phyloP scores from a whole-genome alignment of 2,329 filamentous ascomycete genomes.

The Stemphylium beticola region DNA sequence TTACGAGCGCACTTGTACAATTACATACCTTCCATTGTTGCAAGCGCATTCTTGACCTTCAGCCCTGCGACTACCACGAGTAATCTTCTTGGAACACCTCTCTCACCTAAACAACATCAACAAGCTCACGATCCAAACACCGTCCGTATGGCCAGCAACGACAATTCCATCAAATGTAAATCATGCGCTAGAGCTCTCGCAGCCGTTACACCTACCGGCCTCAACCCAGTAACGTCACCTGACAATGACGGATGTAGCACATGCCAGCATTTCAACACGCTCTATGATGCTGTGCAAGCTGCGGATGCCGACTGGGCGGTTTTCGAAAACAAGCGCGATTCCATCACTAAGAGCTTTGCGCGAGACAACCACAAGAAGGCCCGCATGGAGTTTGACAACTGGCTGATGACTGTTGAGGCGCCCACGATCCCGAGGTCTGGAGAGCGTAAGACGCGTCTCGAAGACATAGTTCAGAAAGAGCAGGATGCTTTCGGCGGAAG shows the following conservation, averaged over 20 bases:
- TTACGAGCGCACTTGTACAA: neutral
- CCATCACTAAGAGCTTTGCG: slow-evolving; percentile 20
- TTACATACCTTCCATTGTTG: neutral
- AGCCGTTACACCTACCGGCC: slow-evolving; percentile 15
- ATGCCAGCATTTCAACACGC: slow-evolving; percentile 24
- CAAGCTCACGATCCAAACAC: neutral
- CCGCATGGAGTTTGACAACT: slow-evolving; percentile 34
- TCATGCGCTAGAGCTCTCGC: slow-evolving; percentile 16
- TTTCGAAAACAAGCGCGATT: slow-evolving; percentile 18
- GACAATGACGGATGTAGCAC: slow-evolving; percentile 19
- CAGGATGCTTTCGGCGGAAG: neutral
- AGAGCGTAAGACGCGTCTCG: neutral
- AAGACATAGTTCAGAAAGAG: neutral
- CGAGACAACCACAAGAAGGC: slow-evolving; percentile 19
- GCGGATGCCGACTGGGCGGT: slow-evolving; percentile 21
- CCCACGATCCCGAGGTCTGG: neutral
- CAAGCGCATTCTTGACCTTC: neutral
- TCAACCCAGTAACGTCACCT: slow-evolving; percentile 6
- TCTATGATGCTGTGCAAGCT: slow-evolving; percentile 19
- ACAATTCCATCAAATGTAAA: slow-evolving; percentile 10
- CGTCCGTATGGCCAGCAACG: slow-evolving; percentile 1
- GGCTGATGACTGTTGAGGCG: slow-evolving; percentile 30
- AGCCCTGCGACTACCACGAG: neutral
- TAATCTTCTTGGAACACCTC: neutral
- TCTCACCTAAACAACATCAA: neutral